Percentiles rank a stretch among this genome's conserved stretches.
Conservation (phyloP, 2,329 filamentous ascomycete species). For the Salinomyces thailandicus region DNA sequence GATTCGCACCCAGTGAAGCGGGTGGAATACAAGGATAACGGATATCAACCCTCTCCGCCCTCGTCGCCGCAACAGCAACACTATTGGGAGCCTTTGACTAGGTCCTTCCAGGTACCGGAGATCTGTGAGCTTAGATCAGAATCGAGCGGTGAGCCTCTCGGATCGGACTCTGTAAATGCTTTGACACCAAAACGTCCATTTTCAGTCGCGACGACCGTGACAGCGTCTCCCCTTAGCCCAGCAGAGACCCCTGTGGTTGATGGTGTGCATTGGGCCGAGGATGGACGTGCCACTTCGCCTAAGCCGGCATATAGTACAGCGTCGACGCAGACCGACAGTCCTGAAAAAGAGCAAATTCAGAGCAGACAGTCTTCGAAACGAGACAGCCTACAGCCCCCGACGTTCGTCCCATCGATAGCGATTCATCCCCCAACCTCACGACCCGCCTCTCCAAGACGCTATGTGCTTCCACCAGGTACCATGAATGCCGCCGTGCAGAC, state of each 20-base stretch:
- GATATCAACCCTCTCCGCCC: constrained; percentile 73
- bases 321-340: constrained; percentile 26
- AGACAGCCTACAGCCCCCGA: constrained; percentile 22
- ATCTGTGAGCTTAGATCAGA: constrained; percentile 10
- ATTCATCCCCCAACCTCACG: constrained; percentile 80
- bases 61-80: constrained; percentile 50
- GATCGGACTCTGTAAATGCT: background rate
- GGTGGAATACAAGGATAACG: constrained; percentile 58
- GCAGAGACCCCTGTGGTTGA: constrained; percentile 51
- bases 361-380: constrained; percentile 11
- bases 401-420: constrained; percentile 61
- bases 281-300: constrained; percentile 7
- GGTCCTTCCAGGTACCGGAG: constrained; percentile 8
- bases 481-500: constrained; percentile 82
- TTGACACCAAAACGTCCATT: constrained; percentile 4
- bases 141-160: constrained; percentile 1
- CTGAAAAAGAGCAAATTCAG: constrained; percentile 19
- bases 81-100: constrained; percentile 13
- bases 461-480: constrained; percentile 66
- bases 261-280: constrained; percentile 14
- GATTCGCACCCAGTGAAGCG: constrained; percentile 12
- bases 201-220: constrained; percentile 4
- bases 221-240: constrained; percentile 45
- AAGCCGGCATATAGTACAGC: constrained; percentile 19
- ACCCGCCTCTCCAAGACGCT: constrained; percentile 66